phyloP scores from a whole-genome alignment of 2,329 filamentous ascomycete species.

The Diaporthe sp. region DNA sequence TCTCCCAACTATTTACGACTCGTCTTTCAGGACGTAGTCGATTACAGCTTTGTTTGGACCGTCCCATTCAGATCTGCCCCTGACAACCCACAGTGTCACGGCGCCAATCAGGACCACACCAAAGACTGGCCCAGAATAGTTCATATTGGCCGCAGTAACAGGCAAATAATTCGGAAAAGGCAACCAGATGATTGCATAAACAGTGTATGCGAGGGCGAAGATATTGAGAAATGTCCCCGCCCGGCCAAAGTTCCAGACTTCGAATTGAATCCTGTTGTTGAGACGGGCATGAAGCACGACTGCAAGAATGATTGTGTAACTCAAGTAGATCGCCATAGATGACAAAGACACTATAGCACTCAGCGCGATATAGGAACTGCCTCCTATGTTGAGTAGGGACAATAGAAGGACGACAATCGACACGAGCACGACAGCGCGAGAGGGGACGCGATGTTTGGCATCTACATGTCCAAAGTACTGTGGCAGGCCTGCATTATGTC shows the following conservation, averaged over 20 bases:
- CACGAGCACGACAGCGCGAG: conserved; percentile 54
- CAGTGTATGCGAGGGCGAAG: conserved; percentile 41
- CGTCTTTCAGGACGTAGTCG: conserved; percentile 9
- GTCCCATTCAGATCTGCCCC: conserved; percentile 38
- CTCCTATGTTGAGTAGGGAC: conserved; percentile 56
- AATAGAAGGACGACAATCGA: conserved; percentile 51
- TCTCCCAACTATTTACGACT: background rate
- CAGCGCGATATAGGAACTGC: conserved; percentile 52
- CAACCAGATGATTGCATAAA: conserved; percentile 41
- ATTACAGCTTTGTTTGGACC: conserved; percentile 42
- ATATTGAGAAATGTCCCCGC: conserved; percentile 37
- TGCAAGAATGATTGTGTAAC: conserved; percentile 41
- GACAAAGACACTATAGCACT: conserved; percentile 56
- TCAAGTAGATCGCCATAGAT: conserved; percentile 45
- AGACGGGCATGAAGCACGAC: conserved; percentile 40
- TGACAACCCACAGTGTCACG: conserved; percentile 37
- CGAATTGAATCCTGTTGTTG: background rate
- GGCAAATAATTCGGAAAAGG: conserved; percentile 42
- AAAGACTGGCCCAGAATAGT: conserved; percentile 38
- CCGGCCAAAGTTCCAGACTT: conserved; percentile 41
- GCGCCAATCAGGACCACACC: conserved; percentile 23
- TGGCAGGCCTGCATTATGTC: conserved; percentile 39
- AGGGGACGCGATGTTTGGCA: conserved; percentile 51
- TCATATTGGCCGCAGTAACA: conserved; percentile 44
- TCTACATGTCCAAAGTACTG: conserved; percentile 46